Evolutionary conservation across 2,329 filamentous ascomycete genomes (phyloP), one percentile per base, ranked within the genome.

Genomic region (Thyridium curvatum): DNA sequence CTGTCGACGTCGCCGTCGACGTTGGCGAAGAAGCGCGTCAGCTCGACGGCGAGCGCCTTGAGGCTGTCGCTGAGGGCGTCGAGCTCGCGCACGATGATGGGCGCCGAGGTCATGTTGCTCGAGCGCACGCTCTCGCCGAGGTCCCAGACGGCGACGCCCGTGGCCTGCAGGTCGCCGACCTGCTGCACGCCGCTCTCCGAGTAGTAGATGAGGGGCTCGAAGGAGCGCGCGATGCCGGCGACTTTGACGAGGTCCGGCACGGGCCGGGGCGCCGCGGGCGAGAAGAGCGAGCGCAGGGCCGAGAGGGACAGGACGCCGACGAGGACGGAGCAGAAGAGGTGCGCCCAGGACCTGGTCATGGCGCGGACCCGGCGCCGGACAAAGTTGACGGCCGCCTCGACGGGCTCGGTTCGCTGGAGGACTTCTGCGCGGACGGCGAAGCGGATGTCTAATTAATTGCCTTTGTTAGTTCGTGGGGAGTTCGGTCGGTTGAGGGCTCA

Each of bases 161-260:
- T 95, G 39, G 93, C 88, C 60, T 94, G 89, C 35, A 97, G 68
- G 46, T 94, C 87, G 41, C 84, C 82, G 31, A 95, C 88, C 55
- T 95, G 89, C 30, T 82, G 77, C 32, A 89, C 82, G 8, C 89
- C 89, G 55, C 90, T 85, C 54, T 96, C 89, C 0, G 89, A 94
- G 57, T 94, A 95, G 66, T 93, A 93, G 45, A 97, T 94, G 33
- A 96, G 74, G 6, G 91, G 91, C 59, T 96, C 91, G 54, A 96
- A 94, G 9, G 88, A 88, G 52, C 87, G 87, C 35, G 90, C 90
- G 47, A 97, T 78, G 37, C 84, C 82, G 4, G 90, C 90, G 17
- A 96, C 84, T 59, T 94, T 95, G 56, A 95, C 84, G 13, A 97
- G 72, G 56, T 96, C 90, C 0, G 87, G 87, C 3, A 85, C 82